Evolutionary conservation across 148 eudicot species (phyloP), one percentile per base, ranked within the genome.

Genomic region (Rhododendron kiyosumense): DNA sequence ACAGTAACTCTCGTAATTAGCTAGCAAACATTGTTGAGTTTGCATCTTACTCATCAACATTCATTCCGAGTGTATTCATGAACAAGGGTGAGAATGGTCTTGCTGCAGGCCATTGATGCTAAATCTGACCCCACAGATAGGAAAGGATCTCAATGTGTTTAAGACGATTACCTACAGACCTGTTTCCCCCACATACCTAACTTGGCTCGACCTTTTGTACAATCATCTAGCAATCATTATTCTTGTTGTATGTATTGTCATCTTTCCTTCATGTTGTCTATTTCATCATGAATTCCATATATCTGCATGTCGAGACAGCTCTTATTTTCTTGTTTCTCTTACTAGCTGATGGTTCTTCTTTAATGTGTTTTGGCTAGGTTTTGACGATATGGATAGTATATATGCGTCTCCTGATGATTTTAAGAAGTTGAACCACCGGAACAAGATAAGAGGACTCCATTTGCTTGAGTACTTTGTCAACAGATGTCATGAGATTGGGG

Each of bases 381-480:
- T 94, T 85, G 94, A 93, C 88, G 99, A 93, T 59, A 89, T 91
- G 94, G 98, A 95, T 82, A 95, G 98, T 86, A 89, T 94, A 48
- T 96, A 86, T 88, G 95, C 99, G 85, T 94, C 99, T 69, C 99
- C 98, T 45, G 96, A 93, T 24, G 99, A 95, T 91, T 97, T 97
- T 84, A 90, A 85, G 90, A 88, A 57, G 28, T 77, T 94, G 93
- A 91, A 89, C 79, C 84, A 74, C 85, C 88, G 83, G 81, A 94
- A 94, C 78, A 94, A 89, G 90, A 94, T 86, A 71, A 91, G 89
- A 86, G 98, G 96, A 71, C 94, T 92, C 86, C 95, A 93, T 89
- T 93, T 97, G 79, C 89, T 97, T 89, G 98, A 97, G 92, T 91
- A 89, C 90, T 97, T 95, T 89, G 96, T 97, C 79, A 85, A 91